Evolutionary conservation across 495 filamentous ascomycete species (phyloP), one percentile per base, ranked within the genome.

Genomic region (Xylaria cubensis): DNA sequence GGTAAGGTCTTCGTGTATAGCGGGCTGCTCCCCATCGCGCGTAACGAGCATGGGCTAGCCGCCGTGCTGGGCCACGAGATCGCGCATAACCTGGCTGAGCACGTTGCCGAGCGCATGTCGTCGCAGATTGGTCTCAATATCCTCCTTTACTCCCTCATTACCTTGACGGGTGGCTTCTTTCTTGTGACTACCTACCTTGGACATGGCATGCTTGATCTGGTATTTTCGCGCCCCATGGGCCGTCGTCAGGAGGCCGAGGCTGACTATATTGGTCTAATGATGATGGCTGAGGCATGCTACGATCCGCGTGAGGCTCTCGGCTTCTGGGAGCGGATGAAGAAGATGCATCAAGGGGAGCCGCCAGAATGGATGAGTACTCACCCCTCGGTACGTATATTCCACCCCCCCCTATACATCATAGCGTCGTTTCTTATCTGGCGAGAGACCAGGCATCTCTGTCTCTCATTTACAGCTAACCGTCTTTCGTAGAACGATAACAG

Each of bases 1-100:
- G 95, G 94, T 2, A 97, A 97, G 75, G 94, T 98, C 21, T 97
- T 98, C 75, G 95, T 98, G 6, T 97, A 92, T 74, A 92, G 89
- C 46, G 92, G 95, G 24, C 92, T 98, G 24, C 76, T 98, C 56
- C 88, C 89, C 2, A 84, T 97, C 19, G 92, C 92, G 59, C 67
- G 83, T 53, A 88, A 86, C 64, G 92, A 97, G 44, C 88, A 93
- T 74, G 93, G 92, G 0, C 81, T 98, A 21, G 95, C 95, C 17
- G 89, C 94, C 3, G 92, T 98, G 32, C 82, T 98, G 9, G 93
- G 93, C 7, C 95, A 98, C 79, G 95, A 98, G 83, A 97, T 98
- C 71, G 93, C 94, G n/a, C 95, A 98, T 77, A 93, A 93, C 48
- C 83, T 97, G 1, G 94, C 94, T 1, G 90, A 90, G 48, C 95